Percentiles rank a stretch among this genome's conserved stretches.
phyloP scores from a whole-genome alignment of 202 grass and related monocot species.

The Setaria viridis region DNA sequence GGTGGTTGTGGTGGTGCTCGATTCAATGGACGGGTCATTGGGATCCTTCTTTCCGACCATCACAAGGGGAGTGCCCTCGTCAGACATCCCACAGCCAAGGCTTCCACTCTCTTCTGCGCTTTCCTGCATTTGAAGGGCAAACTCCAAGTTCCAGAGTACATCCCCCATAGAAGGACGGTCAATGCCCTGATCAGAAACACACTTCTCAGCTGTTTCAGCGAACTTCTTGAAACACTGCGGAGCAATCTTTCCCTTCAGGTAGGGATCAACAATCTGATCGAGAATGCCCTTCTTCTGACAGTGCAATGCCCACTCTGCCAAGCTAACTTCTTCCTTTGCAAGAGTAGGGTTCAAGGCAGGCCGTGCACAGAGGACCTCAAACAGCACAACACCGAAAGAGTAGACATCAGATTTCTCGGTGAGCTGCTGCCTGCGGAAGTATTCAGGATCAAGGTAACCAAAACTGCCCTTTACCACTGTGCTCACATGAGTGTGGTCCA shows the following conservation, averaged over 20 bases:
- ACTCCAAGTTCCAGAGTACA: constrained; percentile 98
- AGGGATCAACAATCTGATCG: constrained; percentile 90
- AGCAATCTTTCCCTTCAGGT: constrained; percentile 83
- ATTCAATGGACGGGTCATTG: constrained; percentile 67
- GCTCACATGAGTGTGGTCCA: constrained; percentile 97
- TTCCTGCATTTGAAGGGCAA: constrained; percentile 92
- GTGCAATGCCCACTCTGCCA: constrained; percentile 93
- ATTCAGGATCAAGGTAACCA: constrained; percentile 90
- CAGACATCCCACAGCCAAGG: constrained; percentile 63
- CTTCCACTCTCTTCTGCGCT: constrained; percentile 79
- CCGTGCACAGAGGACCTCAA: constrained; percentile 89
- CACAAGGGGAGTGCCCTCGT: constrained; percentile 64
- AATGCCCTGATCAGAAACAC: constrained; percentile 79
- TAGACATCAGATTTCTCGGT: constrained; percentile 97
- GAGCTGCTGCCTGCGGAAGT: constrained; percentile 89
- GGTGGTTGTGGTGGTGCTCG: constrained; percentile 72
- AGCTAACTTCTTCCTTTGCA: constrained; percentile 93
- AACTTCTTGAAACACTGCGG: constrained; percentile 94
- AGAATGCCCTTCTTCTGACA: constrained; percentile 97
- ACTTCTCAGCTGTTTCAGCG: constrained; percentile 92
- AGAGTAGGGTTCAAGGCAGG: constrained; percentile 86
- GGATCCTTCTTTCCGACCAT: constrained; percentile 79
- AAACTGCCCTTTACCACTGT: constrained; percentile 98
- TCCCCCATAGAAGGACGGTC: constrained; percentile 94
- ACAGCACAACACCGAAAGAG: constrained; percentile 92